Evolutionary conservation across 805 yeast species (phyloP), one percentile per base, ranked within the genome.

Genomic region (Yamadazyma endophytica): DNA sequence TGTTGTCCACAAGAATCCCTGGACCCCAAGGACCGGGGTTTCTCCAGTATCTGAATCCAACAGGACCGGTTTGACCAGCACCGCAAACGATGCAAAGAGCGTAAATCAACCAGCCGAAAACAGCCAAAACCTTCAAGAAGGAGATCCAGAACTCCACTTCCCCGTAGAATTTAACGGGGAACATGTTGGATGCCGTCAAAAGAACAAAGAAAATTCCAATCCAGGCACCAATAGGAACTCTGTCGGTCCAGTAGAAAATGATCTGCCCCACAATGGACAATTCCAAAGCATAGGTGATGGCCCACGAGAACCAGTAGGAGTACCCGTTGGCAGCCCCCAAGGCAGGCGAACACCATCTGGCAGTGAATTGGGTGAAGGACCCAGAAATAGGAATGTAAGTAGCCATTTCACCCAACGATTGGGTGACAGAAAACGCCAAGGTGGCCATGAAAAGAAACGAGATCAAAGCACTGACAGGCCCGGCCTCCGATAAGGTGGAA

Each of bases 11-110:
- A 21, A 72, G 55, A 21, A 71, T 68, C 31, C 85, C 86, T 28
- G 74, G 76, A 28, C 85, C 83, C 77, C 82, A 77, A 8, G 86
- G 73, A 42, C 87, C 87, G 9, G 88, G 87, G 49, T 82, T 54
- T 59, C 85, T 73, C 90, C 89, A 82, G 56, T 82, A 82, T 53
- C 86, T 70, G 68, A 82, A 82, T 9, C 89, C 89, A 23, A 82
- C 72, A 6, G 87, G 82, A 13, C 87, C 87, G 1, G 73, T 66
- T 17, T 49, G 46, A 47, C 84, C 83, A 9, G 81, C 87, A 59
- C 87, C 88, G 55, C 84, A 77, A 15, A 80, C 86, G 79, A 81
- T 80, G 54, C 75, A 68, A 33, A 81, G 58, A 19, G 79, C 77
- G 47, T 79, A 80, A 24, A 82, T 54, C 34, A 81, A 52, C 68